Conservation (phyloP, 2,329 filamentous ascomycete species). For the Aciculosporium take region DNA sequence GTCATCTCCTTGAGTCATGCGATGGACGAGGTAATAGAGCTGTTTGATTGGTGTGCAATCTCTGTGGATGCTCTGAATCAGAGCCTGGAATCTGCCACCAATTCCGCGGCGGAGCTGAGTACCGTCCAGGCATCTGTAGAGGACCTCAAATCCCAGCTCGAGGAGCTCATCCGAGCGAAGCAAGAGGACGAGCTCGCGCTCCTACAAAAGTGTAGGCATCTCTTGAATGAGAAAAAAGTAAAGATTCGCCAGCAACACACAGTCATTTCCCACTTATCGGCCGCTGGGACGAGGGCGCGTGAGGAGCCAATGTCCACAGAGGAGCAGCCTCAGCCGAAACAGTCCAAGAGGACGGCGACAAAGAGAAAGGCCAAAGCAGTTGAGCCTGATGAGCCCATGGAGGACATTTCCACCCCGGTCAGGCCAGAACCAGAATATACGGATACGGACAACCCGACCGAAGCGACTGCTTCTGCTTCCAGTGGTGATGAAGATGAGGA, state of each 20-base stretch:
- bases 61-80: constrained; percentile 35
- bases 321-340: constrained; percentile 14
- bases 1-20: constrained; percentile 42
- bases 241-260: constrained; percentile 64
- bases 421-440: constrained; percentile 23
- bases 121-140: constrained; percentile 41
- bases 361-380: constrained; percentile 35
- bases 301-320: constrained; percentile 12
- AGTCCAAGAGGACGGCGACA: constrained; percentile 24
- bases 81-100: constrained; percentile 28
- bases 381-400: constrained; percentile 30
- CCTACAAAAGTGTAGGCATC: constrained; percentile 52
- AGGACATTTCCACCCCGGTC: constrained; percentile 27
- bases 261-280: constrained; percentile 35
- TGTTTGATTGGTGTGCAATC: constrained; percentile 56
- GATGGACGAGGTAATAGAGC: constrained; percentile 43
- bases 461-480: constrained; percentile 25
- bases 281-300: constrained; percentile 11
- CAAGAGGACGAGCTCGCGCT: constrained; percentile 51
- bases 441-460: constrained; percentile 26
- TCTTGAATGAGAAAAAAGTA: constrained; percentile 67
- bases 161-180: constrained; percentile 53
- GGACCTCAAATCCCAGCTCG: constrained; percentile 47
- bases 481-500: constrained; percentile 28
- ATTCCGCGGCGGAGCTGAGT: constrained; percentile 25